phyloP scores from a whole-genome alignment of 2,329 filamentous ascomycete genomes.

The Ceratocystis papillata region DNA sequence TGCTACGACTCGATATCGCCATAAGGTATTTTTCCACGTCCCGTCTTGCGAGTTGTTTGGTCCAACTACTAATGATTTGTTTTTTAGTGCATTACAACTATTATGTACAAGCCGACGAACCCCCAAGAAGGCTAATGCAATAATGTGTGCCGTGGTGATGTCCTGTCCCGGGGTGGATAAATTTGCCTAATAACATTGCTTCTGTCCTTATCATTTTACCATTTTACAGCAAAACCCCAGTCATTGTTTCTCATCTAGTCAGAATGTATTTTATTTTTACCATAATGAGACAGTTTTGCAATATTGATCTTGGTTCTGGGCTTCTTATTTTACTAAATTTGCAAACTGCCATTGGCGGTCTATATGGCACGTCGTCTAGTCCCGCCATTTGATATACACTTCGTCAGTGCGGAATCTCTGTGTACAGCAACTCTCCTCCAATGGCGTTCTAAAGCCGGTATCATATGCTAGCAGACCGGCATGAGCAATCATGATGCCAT shows the following conservation, averaged over 20 bases:
- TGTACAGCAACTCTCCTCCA: conserved; percentile 76
- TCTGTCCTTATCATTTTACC: background rate
- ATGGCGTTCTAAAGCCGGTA: conserved; percentile 63
- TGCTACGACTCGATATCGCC: conserved; percentile 92
- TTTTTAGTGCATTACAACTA: conserved; percentile 82
- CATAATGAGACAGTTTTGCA: background rate
- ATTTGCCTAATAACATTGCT: background rate
- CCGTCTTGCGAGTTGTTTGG: background rate
- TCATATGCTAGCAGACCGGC: conserved; percentile 77
- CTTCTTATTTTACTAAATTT: too few relatives aligned
- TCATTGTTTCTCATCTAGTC: background rate
- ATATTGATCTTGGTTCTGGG: conserved; percentile 10
- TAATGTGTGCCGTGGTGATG: background rate
- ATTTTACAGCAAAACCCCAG: background rate
- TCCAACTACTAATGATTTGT: background rate
- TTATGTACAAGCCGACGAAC: conserved; percentile 83
- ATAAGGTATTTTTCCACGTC: conserved; percentile 52
- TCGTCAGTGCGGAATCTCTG: conserved; percentile 76
- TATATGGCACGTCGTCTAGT: conserved; percentile 33
- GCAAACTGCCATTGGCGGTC: too few relatives aligned
- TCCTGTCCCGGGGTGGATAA: background rate
- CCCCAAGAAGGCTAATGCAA: conserved; percentile 19
- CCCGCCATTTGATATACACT: conserved; percentile 68
- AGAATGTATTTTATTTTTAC: background rate
- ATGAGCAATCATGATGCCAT: conserved; percentile 99